Evolutionary conservation across 176 grass and related monocot species (phyloP).

Genomic region (Triticum turgidum): DNA sequence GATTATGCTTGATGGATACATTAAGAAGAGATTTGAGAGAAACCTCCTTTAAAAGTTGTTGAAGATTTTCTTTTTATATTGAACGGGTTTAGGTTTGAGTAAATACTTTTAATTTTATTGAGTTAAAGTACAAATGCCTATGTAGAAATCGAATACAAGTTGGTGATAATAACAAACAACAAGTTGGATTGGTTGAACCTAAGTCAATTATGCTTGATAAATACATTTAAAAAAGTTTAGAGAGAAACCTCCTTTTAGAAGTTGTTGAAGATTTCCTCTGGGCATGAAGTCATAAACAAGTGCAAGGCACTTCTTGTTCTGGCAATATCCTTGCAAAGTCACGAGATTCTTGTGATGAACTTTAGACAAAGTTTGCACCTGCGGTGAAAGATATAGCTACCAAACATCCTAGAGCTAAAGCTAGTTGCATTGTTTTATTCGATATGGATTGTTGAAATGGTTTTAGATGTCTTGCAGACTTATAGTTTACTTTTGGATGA

Average conservation of each 20-base stretch:
- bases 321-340: conserved; percentile 40
- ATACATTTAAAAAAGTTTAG: neutral
- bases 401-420: neutral
- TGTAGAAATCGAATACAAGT: too few relatives aligned
- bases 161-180: too few relatives aligned
- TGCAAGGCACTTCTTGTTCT: conserved; percentile 37
- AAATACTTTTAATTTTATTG: too few relatives aligned
- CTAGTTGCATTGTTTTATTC: neutral
- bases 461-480: neutral
- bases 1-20: neutral
- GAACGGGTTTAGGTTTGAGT: too few relatives aligned
- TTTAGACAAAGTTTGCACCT: conserved; percentile 36
- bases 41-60: too few relatives aligned
- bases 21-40: too few relatives aligned
- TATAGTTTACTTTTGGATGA: neutral
- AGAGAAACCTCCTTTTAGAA: conserved; percentile 28
- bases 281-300: conserved; percentile 49
- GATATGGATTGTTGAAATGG: neutral
- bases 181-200: too few relatives aligned
- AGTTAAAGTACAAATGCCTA: too few relatives aligned
- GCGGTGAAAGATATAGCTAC: neutral
- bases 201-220: too few relatives aligned
- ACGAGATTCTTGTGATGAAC: conserved; percentile 55
- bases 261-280: conserved; percentile 42
- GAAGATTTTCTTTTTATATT: too few relatives aligned